Base-by-base conservation (phyloP, 306 rosid species). In the Ormosia semicastrata region DNA sequence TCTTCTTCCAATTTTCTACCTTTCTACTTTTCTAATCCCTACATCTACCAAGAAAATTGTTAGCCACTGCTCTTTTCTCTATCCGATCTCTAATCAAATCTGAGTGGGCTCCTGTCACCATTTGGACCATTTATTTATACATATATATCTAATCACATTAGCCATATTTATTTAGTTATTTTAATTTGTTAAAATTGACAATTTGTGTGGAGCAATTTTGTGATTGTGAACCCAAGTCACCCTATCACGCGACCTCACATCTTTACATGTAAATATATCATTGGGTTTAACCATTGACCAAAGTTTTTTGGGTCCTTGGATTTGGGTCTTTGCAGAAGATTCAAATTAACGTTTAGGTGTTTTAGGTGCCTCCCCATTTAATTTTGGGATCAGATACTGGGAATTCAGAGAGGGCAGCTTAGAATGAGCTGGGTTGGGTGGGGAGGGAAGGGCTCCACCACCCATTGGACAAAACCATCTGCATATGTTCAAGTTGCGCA, bases 81-180 rank as follows among this genome's bases (percentile, higher is more conserved):
- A 83, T 82, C 86, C 63, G 10, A 80, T 90, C 86, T 71, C 44
- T 82, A 39, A 78, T 54, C 60, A 75, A 70, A 90, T 86, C 83
- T 81, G n/a, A 30, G 84, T 88, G 90, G 94, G 90, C 43, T 78
- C 90, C 8, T 11, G 7, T 4, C 29, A 47, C 83, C 40, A 65
- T 77, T 62, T 54, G 53, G 54, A 57, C 37, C 66, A 54, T 47
- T 7, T 67, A 37, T 64, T n/a, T n/a, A n/a, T n/a, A n/a, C n/a
- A 24, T 1, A 24, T 24, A 17, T 60, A 53, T 71, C 63, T 52
- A 71, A 14, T 43, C 36, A 44, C 36, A 11, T 36, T 34, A 64
- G 52, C 7, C 4, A 49, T 50, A 3, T 30, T 4, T 17, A 47
- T 40, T 70, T 4, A 47, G 24, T 59, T 8, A 32, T 67, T 67